Base-by-base conservation (phyloP, 805 yeast genomes). In the Ogataea chonburiensis region DNA sequence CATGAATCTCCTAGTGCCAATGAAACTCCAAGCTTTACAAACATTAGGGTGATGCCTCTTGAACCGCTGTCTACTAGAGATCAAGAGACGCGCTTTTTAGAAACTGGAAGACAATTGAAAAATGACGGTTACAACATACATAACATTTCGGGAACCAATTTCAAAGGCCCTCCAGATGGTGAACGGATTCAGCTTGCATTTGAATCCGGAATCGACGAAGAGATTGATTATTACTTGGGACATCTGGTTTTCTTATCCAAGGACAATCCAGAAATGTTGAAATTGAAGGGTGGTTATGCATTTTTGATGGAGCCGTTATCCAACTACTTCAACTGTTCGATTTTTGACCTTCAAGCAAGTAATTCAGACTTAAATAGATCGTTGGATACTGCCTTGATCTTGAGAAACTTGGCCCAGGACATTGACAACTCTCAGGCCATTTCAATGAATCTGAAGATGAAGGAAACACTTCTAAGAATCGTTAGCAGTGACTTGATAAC, bases 341-440 rank as follows among this genome's bases (percentile, higher is more conserved):
- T 36, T 2, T 49, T 50, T 25, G 37, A 50, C 27, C 41, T 51
- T 1, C 15, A 28, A 8, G 42, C 55, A 5, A 39, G 38, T 6
- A 47, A 52, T 23, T 31, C 38, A 1, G 60, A 56, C 28, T 27
- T 60, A 14, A 56, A 59, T 28, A 53, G 53, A 20, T 46, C 60
- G 10, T 46, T 64, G 14, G 77, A 73, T 53, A 70, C 82, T 6
- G 69, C 81, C 49, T 66, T 93, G 27, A 75, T 85, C 13, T 64
- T 93, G 38, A 71, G 98, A 53, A 93, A 93, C 59, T 63, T 86
- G 29, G 75, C 86, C 3, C 95, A 91, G 55, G 96, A 88, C 56
- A 73, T 84, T 9, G 82, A 74, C 28, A 84, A 86, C 52, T 93
- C 95, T 26, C 87, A 84, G 55, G 69, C 81, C 53, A 63, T 93